Base-by-base conservation (phyloP, 2,329 filamentous ascomycete species). In the Penicillium sp. region DNA sequence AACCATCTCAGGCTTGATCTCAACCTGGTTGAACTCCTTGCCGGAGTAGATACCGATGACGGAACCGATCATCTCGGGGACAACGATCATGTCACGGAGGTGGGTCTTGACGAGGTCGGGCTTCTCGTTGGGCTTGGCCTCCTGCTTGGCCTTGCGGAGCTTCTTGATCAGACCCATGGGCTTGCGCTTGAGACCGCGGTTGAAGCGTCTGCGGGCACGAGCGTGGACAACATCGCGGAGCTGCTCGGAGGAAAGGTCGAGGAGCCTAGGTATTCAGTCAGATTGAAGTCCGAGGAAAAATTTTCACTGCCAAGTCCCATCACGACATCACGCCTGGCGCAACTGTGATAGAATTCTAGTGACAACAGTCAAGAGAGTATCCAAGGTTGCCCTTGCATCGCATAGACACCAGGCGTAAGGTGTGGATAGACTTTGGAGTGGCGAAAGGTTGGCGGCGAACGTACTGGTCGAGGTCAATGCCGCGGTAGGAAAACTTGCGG, bases 141-240 rank as follows among this genome's bases (percentile, higher is more conserved):
- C 89, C 78, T 95, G 89, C 86, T 96, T 96, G 66, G 93, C 86
- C 84, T 96, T 97, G 76, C 93, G 91, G 70, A 98, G 89, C 86
- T 98, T 98, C 89, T 97, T 97, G 85, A 98, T 97, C 71, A 98
- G 82, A 69, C 93, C 93, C 93, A 98, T 97, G 69, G 93, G 93
- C 83, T 95, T 95, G 81, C 93, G 90, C 87, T 97, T 98, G 70
- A 98, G 86, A 70, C 93, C 93, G 66, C 93, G 91, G 87, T 97
- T 97, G 87, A 98, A 97, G 75, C 94, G 85, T 77, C 93, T 86
- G 74, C 93, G 91, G 73, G 93, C 93, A 75, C 93, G 93, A 71
- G 93, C 93, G 82, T 98, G 93, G 71, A 98, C 90, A 75, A 98
- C 88, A 86, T 96, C 90, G 72, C 93, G 90, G 76, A 98, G 89